These are phyloP conservation scores for Thecaphora thlaspeos DNA, from an alignment of 1,284 basidiomycete genomes.

Conservation along the genomic window DNA sequence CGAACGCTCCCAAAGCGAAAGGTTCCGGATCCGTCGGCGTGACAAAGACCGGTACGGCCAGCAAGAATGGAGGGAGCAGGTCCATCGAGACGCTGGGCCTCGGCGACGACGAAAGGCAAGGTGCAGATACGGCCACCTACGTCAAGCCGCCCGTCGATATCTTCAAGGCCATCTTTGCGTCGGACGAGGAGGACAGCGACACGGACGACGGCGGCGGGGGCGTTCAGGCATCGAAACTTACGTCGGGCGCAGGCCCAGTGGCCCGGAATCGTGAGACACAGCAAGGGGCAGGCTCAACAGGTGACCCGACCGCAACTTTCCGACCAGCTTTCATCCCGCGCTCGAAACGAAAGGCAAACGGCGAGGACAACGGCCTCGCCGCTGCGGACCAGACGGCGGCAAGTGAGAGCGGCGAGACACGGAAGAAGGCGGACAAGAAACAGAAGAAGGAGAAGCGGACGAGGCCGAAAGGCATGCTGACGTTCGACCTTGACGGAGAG, in stretches of 20 bases:
- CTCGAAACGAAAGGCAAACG: constrained; percentile 11
- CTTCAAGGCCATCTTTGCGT: constrained; percentile 70
- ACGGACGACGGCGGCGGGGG: constrained; percentile 78
- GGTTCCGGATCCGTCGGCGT: neutral
- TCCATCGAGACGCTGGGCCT: constrained; percentile 64
- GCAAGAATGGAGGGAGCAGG: neutral
- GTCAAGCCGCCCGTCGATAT: constrained; percentile 83
- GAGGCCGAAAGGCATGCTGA: constrained; percentile 16
- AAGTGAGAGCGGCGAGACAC: constrained; percentile 69
- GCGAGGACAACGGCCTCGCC: neutral
- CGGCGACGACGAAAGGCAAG: constrained; percentile 86
- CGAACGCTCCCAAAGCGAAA: too few relatives aligned
- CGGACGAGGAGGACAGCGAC: constrained; percentile 76
- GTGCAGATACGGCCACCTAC: constrained; percentile 80
- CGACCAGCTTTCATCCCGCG: constrained; percentile 13
- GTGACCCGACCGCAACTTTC: neutral
- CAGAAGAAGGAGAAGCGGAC: constrained; percentile 15
- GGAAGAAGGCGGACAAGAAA: constrained; percentile 74
- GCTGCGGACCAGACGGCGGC: neutral
- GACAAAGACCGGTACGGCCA: too few relatives aligned
- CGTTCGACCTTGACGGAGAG: constrained; percentile 61
- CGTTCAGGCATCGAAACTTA: constrained; percentile 83
- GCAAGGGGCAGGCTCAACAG: neutral
- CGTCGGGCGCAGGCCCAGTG: too few relatives aligned
- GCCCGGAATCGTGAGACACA: neutral